Evolutionary conservation across 805 yeast species (phyloP).

Genomic region (Pichia cephalocereana): DNA sequence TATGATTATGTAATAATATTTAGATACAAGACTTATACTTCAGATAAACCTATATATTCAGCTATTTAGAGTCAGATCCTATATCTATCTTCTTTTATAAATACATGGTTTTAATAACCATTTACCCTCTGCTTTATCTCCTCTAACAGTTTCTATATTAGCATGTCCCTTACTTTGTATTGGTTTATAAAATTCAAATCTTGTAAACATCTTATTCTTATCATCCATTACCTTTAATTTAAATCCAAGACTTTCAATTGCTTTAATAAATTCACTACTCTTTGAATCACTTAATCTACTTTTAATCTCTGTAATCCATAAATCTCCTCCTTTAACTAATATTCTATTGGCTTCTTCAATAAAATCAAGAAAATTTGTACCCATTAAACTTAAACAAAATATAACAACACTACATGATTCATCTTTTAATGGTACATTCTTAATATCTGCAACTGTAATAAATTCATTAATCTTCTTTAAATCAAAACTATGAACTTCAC

Average conservation of each 20-base stretch:
- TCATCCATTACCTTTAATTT: constrained; percentile 84
- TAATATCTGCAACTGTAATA: constrained; percentile 95
- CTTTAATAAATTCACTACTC: constrained; percentile 74
- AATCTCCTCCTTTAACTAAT: constrained; percentile 81
- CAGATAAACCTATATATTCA: too few relatives aligned
- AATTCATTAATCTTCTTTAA: constrained; percentile 79
- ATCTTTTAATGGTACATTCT: constrained; percentile 76
- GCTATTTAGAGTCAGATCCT: too few relatives aligned
- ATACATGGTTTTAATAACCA: constrained; percentile 95
- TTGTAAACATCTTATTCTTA: constrained; percentile 83
- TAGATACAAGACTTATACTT: too few relatives aligned
- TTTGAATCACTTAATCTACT: constrained; percentile 73
- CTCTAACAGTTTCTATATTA: constrained; percentile 46
- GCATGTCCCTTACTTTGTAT: constrained; percentile 57
- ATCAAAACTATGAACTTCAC: constrained; percentile 82
- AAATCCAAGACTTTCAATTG: constrained; percentile 71
- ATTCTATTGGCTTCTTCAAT: constrained; percentile 83
- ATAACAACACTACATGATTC: constrained; percentile 79
- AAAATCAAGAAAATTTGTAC: constrained; percentile 91
- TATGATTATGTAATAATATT: too few relatives aligned
- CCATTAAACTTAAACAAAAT: constrained; percentile 94
- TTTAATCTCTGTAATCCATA: constrained; percentile 97
- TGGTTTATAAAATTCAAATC: constrained; percentile 92
- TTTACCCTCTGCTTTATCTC: constrained; percentile 62
- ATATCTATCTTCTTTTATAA: constrained; percentile 79